These are phyloP conservation scores for Bryum argenteum DNA, from an alignment of 225 moss, liverwort and hornwort genomes.

Conservation along the genomic window DNA sequence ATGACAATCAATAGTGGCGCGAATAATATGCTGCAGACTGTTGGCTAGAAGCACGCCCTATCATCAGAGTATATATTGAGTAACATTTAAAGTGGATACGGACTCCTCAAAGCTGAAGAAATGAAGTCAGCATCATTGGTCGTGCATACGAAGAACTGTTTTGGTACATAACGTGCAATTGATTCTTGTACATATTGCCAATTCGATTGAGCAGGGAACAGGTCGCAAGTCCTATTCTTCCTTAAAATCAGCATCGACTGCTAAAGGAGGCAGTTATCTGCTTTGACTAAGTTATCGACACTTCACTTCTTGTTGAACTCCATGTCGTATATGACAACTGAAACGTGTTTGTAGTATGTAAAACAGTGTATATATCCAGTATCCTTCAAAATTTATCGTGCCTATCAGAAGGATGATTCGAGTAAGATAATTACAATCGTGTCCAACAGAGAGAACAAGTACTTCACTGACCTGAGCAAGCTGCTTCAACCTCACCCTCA, in stretches of 20 bases:
- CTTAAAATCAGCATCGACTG: conserved; percentile 9
- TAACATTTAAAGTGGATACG: background rate
- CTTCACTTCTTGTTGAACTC: conserved; percentile 10
- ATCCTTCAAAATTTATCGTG: conserved; percentile 3
- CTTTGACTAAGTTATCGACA: conserved; percentile 8
- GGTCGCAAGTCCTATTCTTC: conserved; percentile 7
- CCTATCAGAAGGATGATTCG: background rate
- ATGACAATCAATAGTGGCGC: conserved; percentile 83
- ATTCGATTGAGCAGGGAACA: conserved; percentile 20
- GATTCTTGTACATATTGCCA: conserved; percentile 3
- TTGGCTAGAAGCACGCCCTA: conserved; percentile 84
- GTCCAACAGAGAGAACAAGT: conserved; percentile 11
- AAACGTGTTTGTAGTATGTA: background rate
- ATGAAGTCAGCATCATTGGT: conserved; percentile 15
- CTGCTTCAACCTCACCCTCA: conserved; percentile 84
- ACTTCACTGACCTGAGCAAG: conserved; percentile 68
- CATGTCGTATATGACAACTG: background rate
- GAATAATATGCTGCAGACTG: conserved; percentile 70
- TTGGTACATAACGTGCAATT: conserved; percentile 13
- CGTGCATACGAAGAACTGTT: conserved; percentile 24
- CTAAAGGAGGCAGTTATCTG: background rate
- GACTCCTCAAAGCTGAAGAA: conserved; percentile 12
- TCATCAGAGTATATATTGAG: background rate
- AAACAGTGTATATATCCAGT: conserved; percentile 3
- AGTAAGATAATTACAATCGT: background rate